These are phyloP conservation scores for California macrophylla DNA, from an alignment of 441 rosid species.

Conservation along the genomic window DNA sequence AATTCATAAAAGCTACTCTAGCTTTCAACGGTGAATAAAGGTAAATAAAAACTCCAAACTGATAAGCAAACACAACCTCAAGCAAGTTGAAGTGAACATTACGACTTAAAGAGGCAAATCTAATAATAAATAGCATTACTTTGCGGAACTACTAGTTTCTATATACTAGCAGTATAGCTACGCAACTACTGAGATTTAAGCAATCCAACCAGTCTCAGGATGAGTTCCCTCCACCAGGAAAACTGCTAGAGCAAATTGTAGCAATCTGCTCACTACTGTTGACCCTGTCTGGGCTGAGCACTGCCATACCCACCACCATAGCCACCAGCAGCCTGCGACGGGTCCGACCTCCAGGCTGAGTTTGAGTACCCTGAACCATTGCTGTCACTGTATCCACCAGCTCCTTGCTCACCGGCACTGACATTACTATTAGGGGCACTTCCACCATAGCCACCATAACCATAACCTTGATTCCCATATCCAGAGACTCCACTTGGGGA, in stretches of 20 bases:
- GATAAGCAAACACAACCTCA: constrained; percentile 3
- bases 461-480: constrained; percentile 31
- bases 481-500: constrained; percentile 29
- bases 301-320: constrained; percentile 29
- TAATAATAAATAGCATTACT: constrained; percentile 10
- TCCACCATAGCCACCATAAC: constrained; percentile 24
- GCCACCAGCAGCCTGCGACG: constrained; percentile 23
- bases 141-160: constrained; percentile 17
- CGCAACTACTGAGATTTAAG: constrained; percentile 27
- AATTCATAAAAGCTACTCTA: constrained; percentile 19
- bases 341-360: constrained; percentile 28
- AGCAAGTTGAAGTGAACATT: constrained; percentile 16
- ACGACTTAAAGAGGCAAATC: constrained; percentile 19
- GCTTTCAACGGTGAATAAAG: constrained; percentile 13
- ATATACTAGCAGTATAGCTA: constrained; percentile 30
- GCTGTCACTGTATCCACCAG: constrained; percentile 25
- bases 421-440: constrained; percentile 13
- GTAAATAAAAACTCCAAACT: constrained; percentile 1
- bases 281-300: constrained; percentile 22
- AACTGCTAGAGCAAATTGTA: no score
- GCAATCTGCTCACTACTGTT: constrained; percentile 21
- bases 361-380: constrained; percentile 22
- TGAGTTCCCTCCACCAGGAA: constrained; percentile 9
- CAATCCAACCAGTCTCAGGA: constrained; percentile 29
- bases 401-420: constrained; percentile 18